Percentiles rank a stretch among this genome's conserved stretches.
Evolutionary conservation across 306 rosid species (phyloP).

Genomic region (Ormosia semicastrata): DNA sequence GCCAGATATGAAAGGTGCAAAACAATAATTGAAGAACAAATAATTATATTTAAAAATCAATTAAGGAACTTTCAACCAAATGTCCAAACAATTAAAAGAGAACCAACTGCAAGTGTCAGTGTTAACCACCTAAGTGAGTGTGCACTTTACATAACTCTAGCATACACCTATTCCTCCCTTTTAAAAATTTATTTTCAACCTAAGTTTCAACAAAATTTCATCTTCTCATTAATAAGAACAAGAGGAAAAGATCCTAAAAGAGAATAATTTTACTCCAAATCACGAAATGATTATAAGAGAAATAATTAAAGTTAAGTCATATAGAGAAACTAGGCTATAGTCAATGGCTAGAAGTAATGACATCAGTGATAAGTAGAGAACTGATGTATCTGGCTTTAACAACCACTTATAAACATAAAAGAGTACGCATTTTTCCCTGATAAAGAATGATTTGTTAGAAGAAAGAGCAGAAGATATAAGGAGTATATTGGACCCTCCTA

Average conservation of each 20-base stretch:
- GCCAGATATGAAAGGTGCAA: conserved; percentile 17
- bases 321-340: conserved; percentile 6
- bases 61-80: background rate
- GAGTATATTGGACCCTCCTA: background rate
- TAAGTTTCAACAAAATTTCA: background rate
- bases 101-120: background rate
- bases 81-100: conserved; percentile 15
- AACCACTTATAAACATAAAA: background rate
- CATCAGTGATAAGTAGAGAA: background rate
- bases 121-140: background rate
- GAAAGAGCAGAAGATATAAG: conserved; percentile 7
- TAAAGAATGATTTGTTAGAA: background rate
- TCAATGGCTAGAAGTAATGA: background rate
- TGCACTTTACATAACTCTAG: conserved; percentile 3
- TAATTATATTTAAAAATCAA: conserved; percentile 18
- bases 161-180: background rate
- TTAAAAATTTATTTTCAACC: background rate
- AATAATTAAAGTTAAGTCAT: background rate
- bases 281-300: background rate
- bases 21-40: background rate
- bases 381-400: background rate
- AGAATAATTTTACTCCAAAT: background rate
- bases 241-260: background rate
- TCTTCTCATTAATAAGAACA: background rate
- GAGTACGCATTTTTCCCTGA: background rate